phyloP scores from a whole-genome alignment of 768 basidiomycete genomes.

The Pleurotus pulmonarius region DNA sequence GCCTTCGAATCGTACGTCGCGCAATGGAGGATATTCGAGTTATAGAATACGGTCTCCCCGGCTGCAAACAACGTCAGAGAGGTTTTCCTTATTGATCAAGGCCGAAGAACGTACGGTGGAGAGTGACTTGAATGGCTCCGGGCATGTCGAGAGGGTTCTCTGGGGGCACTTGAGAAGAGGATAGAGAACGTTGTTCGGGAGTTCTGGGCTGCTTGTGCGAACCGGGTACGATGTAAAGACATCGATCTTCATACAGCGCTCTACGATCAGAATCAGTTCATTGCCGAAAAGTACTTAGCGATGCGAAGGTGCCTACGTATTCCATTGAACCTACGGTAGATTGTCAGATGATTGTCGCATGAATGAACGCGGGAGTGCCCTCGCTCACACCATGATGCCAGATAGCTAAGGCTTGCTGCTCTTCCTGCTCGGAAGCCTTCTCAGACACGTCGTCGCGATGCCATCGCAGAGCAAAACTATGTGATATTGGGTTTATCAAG shows the following conservation, averaged over 20 bases:
- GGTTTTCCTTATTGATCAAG: not conserved
- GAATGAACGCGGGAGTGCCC: not conserved
- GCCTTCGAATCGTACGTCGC: constrained; percentile 52
- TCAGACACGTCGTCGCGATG: constrained; percentile 74
- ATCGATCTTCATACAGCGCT: constrained; percentile 64
- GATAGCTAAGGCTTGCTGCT: constrained; percentile 46
- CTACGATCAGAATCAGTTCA: constrained; percentile 27
- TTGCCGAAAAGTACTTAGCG: not conserved
- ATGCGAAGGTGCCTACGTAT: constrained; percentile 49
- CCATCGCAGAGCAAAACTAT: constrained; percentile 74
- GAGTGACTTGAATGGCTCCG: constrained; percentile 48
- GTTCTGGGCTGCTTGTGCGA: constrained; percentile 61
- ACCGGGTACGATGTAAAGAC: constrained; percentile 67
- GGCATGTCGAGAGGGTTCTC: constrained; percentile 67
- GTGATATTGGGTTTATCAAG: constrained; percentile 61
- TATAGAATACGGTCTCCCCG: constrained; percentile 78
- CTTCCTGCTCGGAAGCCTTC: constrained; percentile 56
- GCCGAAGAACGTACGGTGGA: constrained; percentile 40
- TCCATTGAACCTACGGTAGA: constrained; percentile 66
- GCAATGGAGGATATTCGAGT: constrained; percentile 75
- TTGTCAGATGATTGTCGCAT: not conserved
- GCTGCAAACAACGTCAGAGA: constrained; percentile 28
- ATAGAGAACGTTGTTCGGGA: constrained; percentile 52
- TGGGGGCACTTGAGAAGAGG: constrained; percentile 47
- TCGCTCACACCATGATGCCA: constrained; percentile 65